Evolutionary conservation across 2,329 filamentous ascomycete genomes (phyloP).

Genomic region (Fusarium sarcochroum): DNA sequence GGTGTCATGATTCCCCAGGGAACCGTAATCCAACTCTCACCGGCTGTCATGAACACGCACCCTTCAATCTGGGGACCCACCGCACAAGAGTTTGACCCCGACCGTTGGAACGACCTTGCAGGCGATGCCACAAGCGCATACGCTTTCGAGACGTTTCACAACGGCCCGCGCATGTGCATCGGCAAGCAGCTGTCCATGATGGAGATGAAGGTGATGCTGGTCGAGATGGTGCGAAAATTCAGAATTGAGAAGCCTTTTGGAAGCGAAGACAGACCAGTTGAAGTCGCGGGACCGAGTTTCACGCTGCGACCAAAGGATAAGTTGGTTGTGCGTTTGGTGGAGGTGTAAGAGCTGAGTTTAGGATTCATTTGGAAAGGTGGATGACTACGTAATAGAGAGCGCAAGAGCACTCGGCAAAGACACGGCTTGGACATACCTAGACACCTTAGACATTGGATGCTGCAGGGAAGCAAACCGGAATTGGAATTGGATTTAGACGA

Average conservation of each 20-base stretch:
- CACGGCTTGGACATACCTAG: background rate
- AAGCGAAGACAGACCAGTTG: constrained; percentile 33
- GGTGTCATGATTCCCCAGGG: constrained; percentile 56
- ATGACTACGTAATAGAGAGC: background rate
- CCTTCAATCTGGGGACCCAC: constrained; percentile 56
- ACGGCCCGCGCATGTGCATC: constrained; percentile 57
- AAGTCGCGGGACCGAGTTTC: constrained; percentile 45
- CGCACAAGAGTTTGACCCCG: constrained; percentile 54
- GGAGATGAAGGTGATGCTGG: constrained; percentile 56
- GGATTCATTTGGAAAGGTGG: background rate
- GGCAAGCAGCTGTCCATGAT: constrained; percentile 54
- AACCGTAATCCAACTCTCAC: constrained; percentile 55
- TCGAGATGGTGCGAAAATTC: constrained; percentile 52
- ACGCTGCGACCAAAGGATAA: constrained; percentile 50
- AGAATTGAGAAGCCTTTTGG: constrained; percentile 44
- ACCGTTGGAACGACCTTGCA: constrained; percentile 54
- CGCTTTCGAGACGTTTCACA: constrained; percentile 55
- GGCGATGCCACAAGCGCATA: constrained; percentile 48
- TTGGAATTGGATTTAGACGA: background rate
- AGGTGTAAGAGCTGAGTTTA: constrained; percentile 21
- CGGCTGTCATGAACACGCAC: constrained; percentile 55
- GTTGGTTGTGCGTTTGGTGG: constrained; percentile 39
- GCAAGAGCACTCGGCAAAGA: background rate
- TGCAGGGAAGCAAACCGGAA: background rate
- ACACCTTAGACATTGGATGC: too few relatives aligned